A percentile compares a stretch with the other conserved stretches of the same genome.
These are phyloP conservation scores for Blastocystis sp. DNA, from an alignment of 352 stramenopile genomes.

Conservation along the genomic window DNA sequence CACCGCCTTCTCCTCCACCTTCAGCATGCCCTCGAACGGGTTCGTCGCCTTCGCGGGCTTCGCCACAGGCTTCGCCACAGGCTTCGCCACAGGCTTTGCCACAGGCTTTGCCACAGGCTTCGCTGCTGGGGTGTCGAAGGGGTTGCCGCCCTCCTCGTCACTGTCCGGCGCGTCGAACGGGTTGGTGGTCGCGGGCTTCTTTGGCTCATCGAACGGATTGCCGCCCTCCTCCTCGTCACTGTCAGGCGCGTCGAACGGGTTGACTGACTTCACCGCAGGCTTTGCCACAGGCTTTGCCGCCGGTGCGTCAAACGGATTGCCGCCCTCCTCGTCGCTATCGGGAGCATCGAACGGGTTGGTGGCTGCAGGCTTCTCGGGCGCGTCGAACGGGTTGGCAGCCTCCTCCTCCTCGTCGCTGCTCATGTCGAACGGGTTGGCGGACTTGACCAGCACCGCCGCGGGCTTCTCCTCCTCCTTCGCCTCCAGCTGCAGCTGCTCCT, in stretches of 20 bases:
- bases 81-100: neutral
- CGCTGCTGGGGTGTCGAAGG: neutral
- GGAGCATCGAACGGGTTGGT: constrained; percentile 41
- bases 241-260: constrained; percentile 29
- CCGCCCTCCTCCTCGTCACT: constrained; percentile 13
- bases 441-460: neutral
- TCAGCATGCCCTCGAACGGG: neutral
- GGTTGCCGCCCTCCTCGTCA: neutral
- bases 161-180: neutral
- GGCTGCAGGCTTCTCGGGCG: neutral
- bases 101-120: neutral
- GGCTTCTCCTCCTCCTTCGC: constrained; percentile 34
- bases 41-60: neutral
- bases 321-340: constrained; percentile 20
- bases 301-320: constrained; percentile 43
- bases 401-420: constrained; percentile 14
- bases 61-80: neutral
- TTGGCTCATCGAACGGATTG: constrained; percentile 10
- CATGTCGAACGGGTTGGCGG: constrained; percentile 27
- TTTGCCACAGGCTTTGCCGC: neutral
- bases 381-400: constrained; percentile 34
- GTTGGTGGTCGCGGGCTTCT: neutral
- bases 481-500: neutral
- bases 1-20: constrained; percentile 1
- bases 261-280: neutral